These are phyloP conservation scores for Infundibulicybe gibba DNA, from an alignment of 768 basidiomycete species.

Conservation along the genomic window DNA sequence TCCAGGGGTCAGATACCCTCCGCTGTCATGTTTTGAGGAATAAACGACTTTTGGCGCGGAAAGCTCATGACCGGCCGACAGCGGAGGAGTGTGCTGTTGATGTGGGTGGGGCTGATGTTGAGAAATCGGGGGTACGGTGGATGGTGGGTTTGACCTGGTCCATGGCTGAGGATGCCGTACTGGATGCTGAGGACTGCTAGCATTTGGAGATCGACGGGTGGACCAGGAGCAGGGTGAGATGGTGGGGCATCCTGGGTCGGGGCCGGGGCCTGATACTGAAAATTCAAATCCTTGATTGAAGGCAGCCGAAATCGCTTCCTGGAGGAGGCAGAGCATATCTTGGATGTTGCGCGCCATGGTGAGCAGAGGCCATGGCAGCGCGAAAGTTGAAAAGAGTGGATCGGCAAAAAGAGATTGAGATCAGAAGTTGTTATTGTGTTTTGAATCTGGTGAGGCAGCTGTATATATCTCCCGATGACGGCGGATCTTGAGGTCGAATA, in stretches of 20 bases:
- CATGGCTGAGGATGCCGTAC: slow-evolving; percentile 32
- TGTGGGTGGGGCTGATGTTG: slow-evolving; percentile 23
- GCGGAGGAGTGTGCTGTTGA: slow-evolving; percentile 44
- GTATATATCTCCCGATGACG: slow-evolving; percentile 64
- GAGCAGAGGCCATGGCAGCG: slow-evolving; percentile 46
- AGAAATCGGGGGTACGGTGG: slow-evolving; percentile 19
- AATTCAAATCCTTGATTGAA: slow-evolving; percentile 72
- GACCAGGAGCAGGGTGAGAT: slow-evolving; percentile 4
- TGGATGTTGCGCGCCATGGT: slow-evolving; percentile 38
- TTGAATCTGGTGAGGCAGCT: slow-evolving; percentile 36
- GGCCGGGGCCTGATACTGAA: slow-evolving; percentile 36
- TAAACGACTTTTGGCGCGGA: slow-evolving; percentile 34
- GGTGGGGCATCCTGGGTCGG: slow-evolving; percentile 26
- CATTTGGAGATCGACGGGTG: slow-evolving; percentile 17
- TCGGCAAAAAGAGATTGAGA: slow-evolving; percentile 35
- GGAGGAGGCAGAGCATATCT: slow-evolving; percentile 32
- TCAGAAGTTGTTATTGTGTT: slow-evolving; percentile 30
- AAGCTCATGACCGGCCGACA: slow-evolving; percentile 40
- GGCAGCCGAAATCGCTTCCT: slow-evolving; percentile 54
- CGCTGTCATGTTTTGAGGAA: slow-evolving; percentile 45
- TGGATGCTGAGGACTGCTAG: slow-evolving; percentile 23
- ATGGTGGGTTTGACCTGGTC: slow-evolving; percentile 19
- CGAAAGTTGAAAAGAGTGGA: slow-evolving; percentile 21
- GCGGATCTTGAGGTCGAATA: slow-evolving; percentile 43
- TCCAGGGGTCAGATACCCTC: slow-evolving; percentile 44